phyloP scores from a whole-genome alignment of 2,329 filamentous ascomycete species.

The Alternaria postmessia region DNA sequence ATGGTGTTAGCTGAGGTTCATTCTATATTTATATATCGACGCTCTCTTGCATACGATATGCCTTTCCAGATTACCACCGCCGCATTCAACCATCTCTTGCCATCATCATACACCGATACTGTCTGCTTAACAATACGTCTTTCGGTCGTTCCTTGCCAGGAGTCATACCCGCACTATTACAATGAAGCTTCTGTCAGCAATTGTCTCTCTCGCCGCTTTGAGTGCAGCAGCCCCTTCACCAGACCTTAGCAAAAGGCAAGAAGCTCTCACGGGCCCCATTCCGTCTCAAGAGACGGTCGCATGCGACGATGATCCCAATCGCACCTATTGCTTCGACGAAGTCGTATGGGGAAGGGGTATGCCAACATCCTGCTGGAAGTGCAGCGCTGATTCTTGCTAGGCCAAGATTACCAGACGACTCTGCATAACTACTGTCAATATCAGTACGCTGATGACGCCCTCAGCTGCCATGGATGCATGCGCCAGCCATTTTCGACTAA shows the following conservation, averaged over 20 bases:
- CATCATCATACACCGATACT: not conserved
- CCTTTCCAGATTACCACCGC: not conserved
- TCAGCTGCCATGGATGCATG: conserved; percentile 28
- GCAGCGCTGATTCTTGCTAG: conserved; percentile 6
- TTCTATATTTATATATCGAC: not conserved
- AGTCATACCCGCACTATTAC: not conserved
- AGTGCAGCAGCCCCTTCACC: conserved; percentile 13
- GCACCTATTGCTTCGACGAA: conserved; percentile 23
- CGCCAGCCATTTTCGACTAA: conserved; percentile 15
- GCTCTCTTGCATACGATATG: not conserved
- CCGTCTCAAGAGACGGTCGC: not conserved
- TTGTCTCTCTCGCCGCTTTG: conserved; percentile 1
- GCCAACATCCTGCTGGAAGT: not conserved
- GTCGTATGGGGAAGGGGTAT: conserved; percentile 22
- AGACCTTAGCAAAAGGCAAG: not conserved
- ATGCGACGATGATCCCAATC: conserved; percentile 13
- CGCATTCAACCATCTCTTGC: not conserved
- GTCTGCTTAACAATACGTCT: not conserved
- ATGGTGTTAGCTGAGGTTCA: not conserved
- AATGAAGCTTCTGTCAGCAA: conserved; percentile 13
- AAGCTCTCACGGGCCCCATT: not conserved
- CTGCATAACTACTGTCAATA: conserved; percentile 30
- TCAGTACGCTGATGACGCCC: conserved; percentile 23
- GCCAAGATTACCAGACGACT: conserved; percentile 22
- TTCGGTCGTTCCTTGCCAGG: not conserved